Conservation (phyloP, 129 eudicot species). For the Mikania micrantha region DNA sequence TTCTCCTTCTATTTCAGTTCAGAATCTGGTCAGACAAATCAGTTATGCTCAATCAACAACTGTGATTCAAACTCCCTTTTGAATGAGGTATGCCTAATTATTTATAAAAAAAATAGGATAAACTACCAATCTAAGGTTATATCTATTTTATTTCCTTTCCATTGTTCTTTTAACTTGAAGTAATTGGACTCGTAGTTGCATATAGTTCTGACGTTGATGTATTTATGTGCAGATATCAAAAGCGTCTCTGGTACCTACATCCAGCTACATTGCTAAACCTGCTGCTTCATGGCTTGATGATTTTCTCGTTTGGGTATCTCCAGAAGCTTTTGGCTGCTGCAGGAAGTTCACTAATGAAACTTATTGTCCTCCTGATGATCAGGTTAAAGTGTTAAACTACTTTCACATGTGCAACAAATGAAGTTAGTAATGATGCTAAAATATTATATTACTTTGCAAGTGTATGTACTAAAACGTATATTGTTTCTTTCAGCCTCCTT, state of each 20-base stretch:
- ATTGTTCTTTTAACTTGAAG: background rate
- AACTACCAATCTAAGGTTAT: background rate
- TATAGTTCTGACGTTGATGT: background rate
- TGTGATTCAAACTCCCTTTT: conserved; percentile 88
- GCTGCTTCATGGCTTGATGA: conserved; percentile 99
- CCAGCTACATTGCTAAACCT: conserved; percentile 95
- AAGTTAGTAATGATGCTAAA: background rate
- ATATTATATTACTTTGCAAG: background rate
- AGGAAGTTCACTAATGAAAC: conserved; percentile 84
- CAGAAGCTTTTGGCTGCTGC: conserved; percentile 99
- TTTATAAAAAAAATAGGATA: background rate
- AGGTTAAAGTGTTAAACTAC: conserved; percentile 12
- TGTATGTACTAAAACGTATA: background rate
- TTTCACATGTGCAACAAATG: background rate
- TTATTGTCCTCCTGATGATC: conserved; percentile 96
- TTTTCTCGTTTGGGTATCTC: conserved; percentile 96
- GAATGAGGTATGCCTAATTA: conserved; percentile 58
- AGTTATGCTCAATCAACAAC: conserved; percentile 87
- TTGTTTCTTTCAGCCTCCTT: conserved; percentile 79
- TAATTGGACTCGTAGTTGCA: background rate
- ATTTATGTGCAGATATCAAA: conserved; percentile 21
- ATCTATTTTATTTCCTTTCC: background rate
- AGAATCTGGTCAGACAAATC: conserved; percentile 84
- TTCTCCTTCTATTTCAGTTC: conserved; percentile 44
- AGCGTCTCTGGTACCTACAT: conserved; percentile 73